Evolutionary conservation across 176 grass and related monocot genomes (phyloP).

Genomic region (Zoysia pacifica): DNA sequence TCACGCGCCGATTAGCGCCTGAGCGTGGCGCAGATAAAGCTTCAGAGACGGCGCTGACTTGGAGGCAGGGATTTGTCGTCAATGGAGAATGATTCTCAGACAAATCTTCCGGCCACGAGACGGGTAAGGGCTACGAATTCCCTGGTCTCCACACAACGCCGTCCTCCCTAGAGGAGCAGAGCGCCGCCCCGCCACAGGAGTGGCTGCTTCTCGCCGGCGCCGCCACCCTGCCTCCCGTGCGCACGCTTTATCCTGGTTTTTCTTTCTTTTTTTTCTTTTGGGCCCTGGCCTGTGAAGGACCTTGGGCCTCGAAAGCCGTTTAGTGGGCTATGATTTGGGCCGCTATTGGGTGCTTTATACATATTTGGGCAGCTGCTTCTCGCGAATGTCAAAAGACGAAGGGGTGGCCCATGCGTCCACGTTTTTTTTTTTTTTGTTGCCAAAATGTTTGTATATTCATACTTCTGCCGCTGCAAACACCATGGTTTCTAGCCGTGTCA

Average conservation of each 20-base stretch:
- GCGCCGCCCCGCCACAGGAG: background rate
- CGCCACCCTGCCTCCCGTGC: too few relatives aligned
- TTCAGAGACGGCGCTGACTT: background rate
- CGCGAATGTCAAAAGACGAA: background rate
- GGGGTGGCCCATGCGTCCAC: background rate
- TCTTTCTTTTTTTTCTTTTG: background rate
- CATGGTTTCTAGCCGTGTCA: background rate
- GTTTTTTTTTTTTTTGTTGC: too few relatives aligned
- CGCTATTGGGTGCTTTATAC: background rate
- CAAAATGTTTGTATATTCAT: too few relatives aligned
- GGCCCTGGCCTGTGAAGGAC: background rate
- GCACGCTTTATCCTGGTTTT: too few relatives aligned
- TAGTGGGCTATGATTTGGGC: background rate
- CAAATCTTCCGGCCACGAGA: background rate
- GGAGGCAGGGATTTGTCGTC: background rate
- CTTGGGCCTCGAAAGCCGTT: background rate
- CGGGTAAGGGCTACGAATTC: background rate
- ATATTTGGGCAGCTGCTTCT: background rate
- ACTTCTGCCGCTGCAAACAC: background rate
- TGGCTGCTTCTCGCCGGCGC: background rate
- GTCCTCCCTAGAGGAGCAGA: background rate
- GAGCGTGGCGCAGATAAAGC: background rate
- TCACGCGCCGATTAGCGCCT: background rate
- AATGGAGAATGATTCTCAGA: background rate
- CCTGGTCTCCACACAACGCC: background rate